phyloP scores from a whole-genome alignment of 2,329 filamentous ascomycete species.

The Phaeosphaeriaceae sp. region DNA sequence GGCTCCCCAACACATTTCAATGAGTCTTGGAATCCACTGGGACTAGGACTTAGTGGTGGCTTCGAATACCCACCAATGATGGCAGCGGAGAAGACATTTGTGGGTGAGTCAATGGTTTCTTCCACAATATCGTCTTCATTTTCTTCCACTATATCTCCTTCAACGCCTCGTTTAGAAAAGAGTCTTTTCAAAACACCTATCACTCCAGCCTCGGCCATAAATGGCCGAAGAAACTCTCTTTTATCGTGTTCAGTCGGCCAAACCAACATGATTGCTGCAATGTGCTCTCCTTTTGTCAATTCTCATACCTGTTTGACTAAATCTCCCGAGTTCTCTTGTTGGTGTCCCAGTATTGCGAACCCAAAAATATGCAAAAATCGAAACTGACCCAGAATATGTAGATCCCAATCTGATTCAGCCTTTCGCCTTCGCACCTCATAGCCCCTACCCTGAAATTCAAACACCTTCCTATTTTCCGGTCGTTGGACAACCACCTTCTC shows the following conservation, averaged over 20 bases:
- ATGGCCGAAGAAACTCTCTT: conserved; percentile 30
- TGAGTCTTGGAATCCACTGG: conserved; percentile 65
- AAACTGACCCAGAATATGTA: conserved; percentile 38
- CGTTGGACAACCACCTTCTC: conserved; percentile 63
- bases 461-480: conserved; percentile 51
- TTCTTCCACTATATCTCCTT: conserved; percentile 25
- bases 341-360: conserved; percentile 33
- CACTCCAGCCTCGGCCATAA: conserved; percentile 48
- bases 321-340: conserved; percentile 44
- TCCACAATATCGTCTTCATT: conserved; percentile 29
- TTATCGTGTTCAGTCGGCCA: conserved; percentile 35
- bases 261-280: conserved; percentile 12
- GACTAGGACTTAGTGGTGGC: conserved; percentile 65
- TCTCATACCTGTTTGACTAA: conserved; percentile 27
- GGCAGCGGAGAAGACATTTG: conserved; percentile 55
- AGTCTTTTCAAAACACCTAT: conserved; percentile 42
- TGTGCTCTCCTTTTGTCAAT: conserved; percentile 18
- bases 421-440: conserved; percentile 50
- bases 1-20: conserved; percentile 65
- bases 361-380: background rate
- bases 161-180: conserved; percentile 13
- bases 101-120: conserved; percentile 57
- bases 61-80: conserved; percentile 60
- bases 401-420: conserved; percentile 66
- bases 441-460: conserved; percentile 51